Evolutionary conservation across 345 rosid genomes (phyloP), one percentile per base, ranked within the genome.

Genomic region (Pugionium dolabratum): DNA sequence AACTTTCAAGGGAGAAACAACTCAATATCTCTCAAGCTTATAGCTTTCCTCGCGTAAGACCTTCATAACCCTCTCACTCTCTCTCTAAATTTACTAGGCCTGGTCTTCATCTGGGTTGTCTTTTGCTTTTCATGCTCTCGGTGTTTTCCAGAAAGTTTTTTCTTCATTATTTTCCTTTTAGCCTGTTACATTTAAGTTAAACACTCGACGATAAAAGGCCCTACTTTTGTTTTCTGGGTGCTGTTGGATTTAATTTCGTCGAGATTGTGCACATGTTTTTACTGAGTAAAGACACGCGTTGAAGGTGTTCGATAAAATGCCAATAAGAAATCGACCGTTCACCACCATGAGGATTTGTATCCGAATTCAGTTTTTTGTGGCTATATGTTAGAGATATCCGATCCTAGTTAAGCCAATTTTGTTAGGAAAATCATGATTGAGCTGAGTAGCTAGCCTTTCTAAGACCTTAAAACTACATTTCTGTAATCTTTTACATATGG

Each of bases 261-360:
- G 31, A 30, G 9, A 6, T 41, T 65, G 10, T 64, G 48, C 3
- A 11, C 37, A 4, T 30, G 2, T 8, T 18, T 43, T 44, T 51
- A 4, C 4, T 4, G 18, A 34, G 18, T 28, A 41, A 7, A 30
- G 18, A 45, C 32, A 59, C 2, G 72, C 57, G 1, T 52, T 0
- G 29, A 53, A 73, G 28, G 53, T 73, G 72, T 73, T 73, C 63
- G 77, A 66, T 53, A 40, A 53, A 73, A 73, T 73, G 67, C 64
- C 68, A 26, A 59, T 36, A 1, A 52, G 51, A 59, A 65, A 31
- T 27, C 26, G 10, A 6, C 3, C 7, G 32, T 48, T 63, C 9
- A 18, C 29, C 4, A 30, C 67, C 42, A 0, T 10, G 37, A 3
- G 31, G n/a, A 60, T 42, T 41, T 69, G 3, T 7, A 31, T 25